Percentiles rank a stretch among this genome's conserved stretches.
Evolutionary conservation across 2,329 filamentous ascomycete genomes (phyloP).

Genomic region (Ophiosphaerella korrae): DNA sequence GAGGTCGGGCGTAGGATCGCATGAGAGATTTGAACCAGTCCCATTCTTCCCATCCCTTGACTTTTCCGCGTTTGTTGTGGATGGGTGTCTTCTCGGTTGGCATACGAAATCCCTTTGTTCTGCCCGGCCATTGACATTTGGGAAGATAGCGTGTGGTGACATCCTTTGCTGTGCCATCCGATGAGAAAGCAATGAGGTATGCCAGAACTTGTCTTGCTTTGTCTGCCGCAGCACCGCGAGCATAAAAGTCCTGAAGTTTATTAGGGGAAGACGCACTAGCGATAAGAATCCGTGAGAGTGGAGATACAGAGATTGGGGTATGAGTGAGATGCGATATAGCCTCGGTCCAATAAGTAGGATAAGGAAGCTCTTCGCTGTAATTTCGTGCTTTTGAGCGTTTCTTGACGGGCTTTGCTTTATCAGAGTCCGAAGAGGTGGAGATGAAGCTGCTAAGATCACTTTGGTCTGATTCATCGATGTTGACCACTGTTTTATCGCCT

Average conservation of each 20-base stretch:
- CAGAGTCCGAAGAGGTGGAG: constrained; percentile 54
- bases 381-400: constrained; percentile 50
- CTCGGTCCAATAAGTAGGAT: constrained; percentile 93
- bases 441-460: constrained; percentile 50
- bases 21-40: constrained; percentile 90
- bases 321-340: constrained; percentile 81
- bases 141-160: constrained; percentile 91
- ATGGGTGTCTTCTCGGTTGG: constrained; percentile 79
- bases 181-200: constrained; percentile 82
- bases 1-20: constrained; percentile 68
- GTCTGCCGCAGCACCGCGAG: constrained; percentile 80
- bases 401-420: constrained; percentile 58
- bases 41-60: constrained; percentile 75
- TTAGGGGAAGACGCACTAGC: constrained; percentile 71
- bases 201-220: constrained; percentile 87
- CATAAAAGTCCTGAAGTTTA: constrained; percentile 75
- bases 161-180: constrained; percentile 90
- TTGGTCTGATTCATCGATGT: constrained; percentile 48
- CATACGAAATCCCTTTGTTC: constrained; percentile 84
- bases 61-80: constrained; percentile 76
- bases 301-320: constrained; percentile 78
- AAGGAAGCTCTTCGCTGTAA: constrained; percentile 78
- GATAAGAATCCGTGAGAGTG: constrained; percentile 56
- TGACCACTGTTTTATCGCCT: constrained; percentile 4
- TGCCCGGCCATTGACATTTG: constrained; percentile 79